Base-by-base conservation (phyloP, 2,329 filamentous ascomycete genomes). In the Exutisphaerella laricina region DNA sequence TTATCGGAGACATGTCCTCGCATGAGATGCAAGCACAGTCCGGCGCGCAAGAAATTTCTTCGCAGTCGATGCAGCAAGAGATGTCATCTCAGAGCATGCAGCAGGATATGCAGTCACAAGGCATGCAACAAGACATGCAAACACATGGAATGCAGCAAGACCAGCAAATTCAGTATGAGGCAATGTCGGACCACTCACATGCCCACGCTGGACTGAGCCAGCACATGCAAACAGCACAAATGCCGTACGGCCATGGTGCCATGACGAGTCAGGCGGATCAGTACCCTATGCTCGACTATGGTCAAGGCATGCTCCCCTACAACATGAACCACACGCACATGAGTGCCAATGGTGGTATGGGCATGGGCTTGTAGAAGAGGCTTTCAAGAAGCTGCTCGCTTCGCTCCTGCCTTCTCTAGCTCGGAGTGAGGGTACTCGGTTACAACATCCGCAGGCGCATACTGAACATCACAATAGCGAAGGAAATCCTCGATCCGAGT, bases 81-180 rank as follows among this genome's bases (percentile, higher is more conserved):
- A 36, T 51, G 14, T 43, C 45, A 25, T 41, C 45, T 13, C 45
- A 48, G 14, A 20, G 35, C 13, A 35, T 43, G 29, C 46, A 51
- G 37, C 46, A 49, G 23, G 49, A 43, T 37, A 37, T 43, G 40
- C 50, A 41, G 28, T n/a, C n/a, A n/a, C 46, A 49, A 20, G 49
- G 42, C 36, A 37, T 43, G 40, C 49, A 41, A 23, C 53, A 31
- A 44, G 49, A 18, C 45, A 41, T 13, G 44, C 46, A 21, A n/a
- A n/a, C 39, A 39, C 8, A 48, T 51, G 40, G 20, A 7, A 4
- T 33, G 13, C 30, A 33, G 20, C 46, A 47, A 23, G 54, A 59
- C 12, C 43, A 55, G 10, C 53, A 57, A 39, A 54, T 60, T 5
- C 53, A 54, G 16, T 60, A 59, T 41, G 58, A 59, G 33, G 51